Evolutionary conservation across 2,329 filamentous ascomycete genomes (phyloP).

Genomic region (Chlorencoelia australis): DNA sequence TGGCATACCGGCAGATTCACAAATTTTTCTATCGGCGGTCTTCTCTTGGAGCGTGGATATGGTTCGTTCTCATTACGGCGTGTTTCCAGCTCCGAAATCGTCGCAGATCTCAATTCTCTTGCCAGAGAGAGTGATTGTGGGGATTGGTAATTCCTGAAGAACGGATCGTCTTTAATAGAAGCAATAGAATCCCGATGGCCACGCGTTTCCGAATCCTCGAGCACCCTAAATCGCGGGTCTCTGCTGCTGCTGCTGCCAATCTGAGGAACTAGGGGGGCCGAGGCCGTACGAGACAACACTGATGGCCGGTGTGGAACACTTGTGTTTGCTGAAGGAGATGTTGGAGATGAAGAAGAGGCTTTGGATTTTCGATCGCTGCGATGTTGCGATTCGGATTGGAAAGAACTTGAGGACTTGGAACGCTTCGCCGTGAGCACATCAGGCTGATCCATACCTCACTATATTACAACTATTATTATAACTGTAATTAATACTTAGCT

Average conservation of each 20-base stretch:
- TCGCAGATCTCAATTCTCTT: slow-evolving; percentile 24
- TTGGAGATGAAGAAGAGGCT: slow-evolving; percentile 6
- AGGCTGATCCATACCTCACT: too few species aligned
- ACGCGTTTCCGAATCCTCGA: slow-evolving; percentile 18
- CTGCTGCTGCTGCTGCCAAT: not conserved
- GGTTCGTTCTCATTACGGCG: slow-evolving; percentile 14
- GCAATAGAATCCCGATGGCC: slow-evolving; percentile 37
- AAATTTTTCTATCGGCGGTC: slow-evolving; percentile 12
- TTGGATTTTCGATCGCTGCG: slow-evolving; percentile 4
- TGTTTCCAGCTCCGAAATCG: slow-evolving; percentile 9
- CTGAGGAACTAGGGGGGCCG: slow-evolving; percentile 5
- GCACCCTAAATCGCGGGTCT: slow-evolving; percentile 1
- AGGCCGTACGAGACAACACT: slow-evolving; percentile 5
- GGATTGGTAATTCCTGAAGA: slow-evolving; percentile 39
- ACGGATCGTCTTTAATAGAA: slow-evolving; percentile 46
- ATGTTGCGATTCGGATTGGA: slow-evolving; percentile 5
- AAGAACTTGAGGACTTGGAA: slow-evolving; percentile 4
- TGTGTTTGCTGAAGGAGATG: not conserved
- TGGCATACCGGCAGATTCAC: slow-evolving; percentile 20
- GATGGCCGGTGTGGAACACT: slow-evolving; percentile 4
- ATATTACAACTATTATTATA: too few species aligned
- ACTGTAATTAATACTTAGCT: too few species aligned
- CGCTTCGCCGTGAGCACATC: slow-evolving; percentile 3
- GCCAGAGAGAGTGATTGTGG: slow-evolving; percentile 26
- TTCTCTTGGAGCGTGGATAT: slow-evolving; percentile 9